Evolutionary conservation across 768 basidiomycete genomes (phyloP), one percentile per base, ranked within the genome.

Genomic region (Thelephora ganbajun): DNA sequence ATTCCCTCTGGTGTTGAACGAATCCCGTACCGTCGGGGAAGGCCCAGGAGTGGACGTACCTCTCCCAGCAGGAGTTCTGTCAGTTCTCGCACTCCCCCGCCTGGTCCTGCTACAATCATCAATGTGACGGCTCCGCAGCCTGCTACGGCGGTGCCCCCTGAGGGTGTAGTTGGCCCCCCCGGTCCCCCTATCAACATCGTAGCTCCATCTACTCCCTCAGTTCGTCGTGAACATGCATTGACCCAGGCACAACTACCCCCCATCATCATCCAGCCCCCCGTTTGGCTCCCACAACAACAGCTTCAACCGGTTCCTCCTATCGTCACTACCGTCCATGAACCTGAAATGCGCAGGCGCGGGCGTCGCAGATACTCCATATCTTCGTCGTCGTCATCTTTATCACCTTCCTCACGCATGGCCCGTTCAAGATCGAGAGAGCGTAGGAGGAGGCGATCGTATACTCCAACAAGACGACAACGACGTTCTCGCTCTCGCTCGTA

Each of bases 201-300:
- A 7, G 16, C 14, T 14, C 39, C 39, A 14, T 14, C 39, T 9
- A 41, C 39, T 4, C 14, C 39, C 12, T 14, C 39, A 2, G 26
- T 9, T 30, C 26, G 26, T 4, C 22, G 14, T 14, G 39, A n/a
- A 41, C 39, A 2, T 9, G 22, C 39, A 41, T 41, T 18, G 39
- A 9, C 39, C 14, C 39, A 41, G 39, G 18, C 39, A 22, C 18
- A 16, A 41, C 22, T 18, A 9, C 39, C 39, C 39, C 39, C 39
- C 16, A 41, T 46, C n/a, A 46, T 46, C 45, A 46, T 46, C 9
- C 45, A 36, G 45, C 35, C 45, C 16, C 45, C 45, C 4, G 39
- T 41, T 18, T 9, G 6, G 6, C 39, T 14, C 14, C 7, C 22
- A 14, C 39, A 1, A 14, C 39, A 41, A 4, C 26, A 30, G 26